Conservation (phyloP, 805 yeast species). For the Teunomyces pallodes region DNA sequence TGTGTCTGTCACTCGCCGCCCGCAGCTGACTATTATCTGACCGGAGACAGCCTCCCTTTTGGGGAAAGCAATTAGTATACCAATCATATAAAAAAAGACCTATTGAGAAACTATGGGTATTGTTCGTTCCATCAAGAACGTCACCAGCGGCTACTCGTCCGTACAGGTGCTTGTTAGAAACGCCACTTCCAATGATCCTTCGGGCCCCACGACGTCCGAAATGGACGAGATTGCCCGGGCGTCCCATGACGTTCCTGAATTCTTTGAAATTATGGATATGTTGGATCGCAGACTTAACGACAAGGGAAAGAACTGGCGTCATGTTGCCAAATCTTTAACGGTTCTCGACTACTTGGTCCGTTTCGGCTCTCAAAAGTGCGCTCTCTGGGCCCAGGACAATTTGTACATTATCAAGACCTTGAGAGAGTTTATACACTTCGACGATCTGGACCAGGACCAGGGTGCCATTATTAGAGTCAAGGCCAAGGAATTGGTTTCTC, state of each 20-base stretch:
- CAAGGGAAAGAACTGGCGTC: slow-evolving; percentile 97
- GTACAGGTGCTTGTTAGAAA: slow-evolving; percentile 87
- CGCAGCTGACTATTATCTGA: neutral
- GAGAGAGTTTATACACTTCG: slow-evolving; percentile 82
- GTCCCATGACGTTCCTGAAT: slow-evolving; percentile 51
- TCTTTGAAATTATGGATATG: slow-evolving; percentile 91
- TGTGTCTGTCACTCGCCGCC: neutral
- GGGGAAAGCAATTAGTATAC: neutral
- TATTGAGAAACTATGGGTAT: slow-evolving; percentile 22
- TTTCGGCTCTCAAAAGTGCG: slow-evolving; percentile 84
- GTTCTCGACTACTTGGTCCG: slow-evolving; percentile 86
- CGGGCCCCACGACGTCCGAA: slow-evolving; percentile 76
- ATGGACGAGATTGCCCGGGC: slow-evolving; percentile 84
- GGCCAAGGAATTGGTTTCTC: slow-evolving; percentile 82
- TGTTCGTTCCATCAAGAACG: slow-evolving; percentile 83
- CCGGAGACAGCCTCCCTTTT: neutral
- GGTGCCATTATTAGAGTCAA: slow-evolving; percentile 84
- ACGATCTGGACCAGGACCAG: slow-evolving; percentile 77
- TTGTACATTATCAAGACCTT: slow-evolving; percentile 83
- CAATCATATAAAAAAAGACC: no score
- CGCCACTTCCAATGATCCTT: slow-evolving; percentile 85
- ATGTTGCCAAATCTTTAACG: slow-evolving; percentile 86
- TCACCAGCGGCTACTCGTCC: slow-evolving; percentile 82
- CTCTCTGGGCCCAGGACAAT: slow-evolving; percentile 88
- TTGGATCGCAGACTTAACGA: slow-evolving; percentile 88